Evolutionary conservation across 176 grass and related monocot species (phyloP).

Genomic region (Triticum timopheevii): DNA sequence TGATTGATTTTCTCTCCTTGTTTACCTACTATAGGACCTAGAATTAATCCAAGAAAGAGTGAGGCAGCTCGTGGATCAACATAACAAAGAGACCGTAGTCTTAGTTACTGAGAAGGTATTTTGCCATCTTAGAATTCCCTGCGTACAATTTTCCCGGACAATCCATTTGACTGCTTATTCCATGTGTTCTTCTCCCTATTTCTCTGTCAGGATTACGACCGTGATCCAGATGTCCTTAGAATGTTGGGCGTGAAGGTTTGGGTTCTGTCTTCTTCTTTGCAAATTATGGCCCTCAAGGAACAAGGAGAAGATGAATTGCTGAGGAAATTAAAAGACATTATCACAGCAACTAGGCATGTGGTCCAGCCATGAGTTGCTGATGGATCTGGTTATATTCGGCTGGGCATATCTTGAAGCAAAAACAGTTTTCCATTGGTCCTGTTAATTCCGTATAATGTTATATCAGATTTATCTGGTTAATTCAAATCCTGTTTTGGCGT

Average conservation of each 20-base stretch:
- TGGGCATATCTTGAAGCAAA: constrained; percentile 7
- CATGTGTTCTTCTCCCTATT: constrained; percentile 5
- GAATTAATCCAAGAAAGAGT: constrained; percentile 38
- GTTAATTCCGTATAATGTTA: not conserved
- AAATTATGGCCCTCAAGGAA: constrained; percentile 45
- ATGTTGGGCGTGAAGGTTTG: constrained; percentile 38
- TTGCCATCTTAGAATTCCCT: not conserved
- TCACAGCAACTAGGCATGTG: constrained; percentile 2
- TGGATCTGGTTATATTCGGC: not conserved
- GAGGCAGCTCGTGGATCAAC: constrained; percentile 19
- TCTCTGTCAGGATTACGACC: constrained; percentile 67
- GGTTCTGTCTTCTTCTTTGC: constrained; percentile 58
- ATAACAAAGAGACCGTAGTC: constrained; percentile 30
- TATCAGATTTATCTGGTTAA: not conserved
- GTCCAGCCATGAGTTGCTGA: constrained; percentile 3
- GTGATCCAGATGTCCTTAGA: constrained; percentile 48
- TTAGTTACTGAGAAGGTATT: constrained; percentile 72
- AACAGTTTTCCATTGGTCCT: constrained; percentile 6
- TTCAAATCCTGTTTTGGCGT: not conserved
- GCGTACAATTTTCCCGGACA: not conserved
- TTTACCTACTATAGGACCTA: constrained; percentile 41
- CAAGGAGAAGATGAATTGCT: constrained; percentile 36
- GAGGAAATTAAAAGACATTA: constrained; percentile 35
- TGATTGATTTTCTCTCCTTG: not conserved
- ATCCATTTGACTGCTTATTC: not conserved